Conservation (phyloP, 139 green algal genomes). For the Bryopsis sp. region DNA sequence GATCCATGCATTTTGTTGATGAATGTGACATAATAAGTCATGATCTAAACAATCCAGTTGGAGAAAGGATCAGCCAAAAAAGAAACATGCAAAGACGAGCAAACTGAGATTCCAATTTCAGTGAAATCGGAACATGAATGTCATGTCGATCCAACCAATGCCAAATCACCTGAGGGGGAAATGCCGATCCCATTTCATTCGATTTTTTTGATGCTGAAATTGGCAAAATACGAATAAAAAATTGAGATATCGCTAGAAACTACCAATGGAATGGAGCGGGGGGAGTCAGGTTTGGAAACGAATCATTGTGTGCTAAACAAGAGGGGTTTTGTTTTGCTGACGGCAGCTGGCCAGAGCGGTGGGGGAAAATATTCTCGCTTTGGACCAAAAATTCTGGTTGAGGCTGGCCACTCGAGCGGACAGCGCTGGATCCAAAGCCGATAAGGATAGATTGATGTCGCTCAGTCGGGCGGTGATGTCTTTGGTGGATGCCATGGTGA, state of each 20-base stretch:
- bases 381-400: conserved; percentile 88
- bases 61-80: too few relatives aligned
- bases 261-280: neutral
- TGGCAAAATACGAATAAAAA: neutral
- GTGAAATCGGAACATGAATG: too few relatives aligned
- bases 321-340: neutral
- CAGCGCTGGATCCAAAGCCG: conserved; percentile 23
- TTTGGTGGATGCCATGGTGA: conserved; percentile 71
- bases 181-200: neutral
- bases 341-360: conserved; percentile 56
- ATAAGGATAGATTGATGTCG: neutral
- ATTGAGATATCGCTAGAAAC: too few relatives aligned
- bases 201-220: neutral
- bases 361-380: conserved; percentile 74
- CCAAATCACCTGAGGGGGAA: too few relatives aligned
- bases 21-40: neutral
- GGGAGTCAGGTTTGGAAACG: neutral
- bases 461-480: conserved; percentile 51
- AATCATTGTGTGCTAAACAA: too few relatives aligned
- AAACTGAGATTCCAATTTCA: too few relatives aligned
- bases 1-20: conserved; percentile 3
- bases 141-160: too few relatives aligned
- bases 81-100: too few relatives aligned
- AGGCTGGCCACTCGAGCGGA: conserved; percentile 74
- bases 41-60: too few relatives aligned